Percentiles rank a stretch among this genome's conserved stretches.
These are phyloP conservation scores for Cydonia oblonga DNA, from an alignment of 331 rosid genomes.

Conservation along the genomic window DNA sequence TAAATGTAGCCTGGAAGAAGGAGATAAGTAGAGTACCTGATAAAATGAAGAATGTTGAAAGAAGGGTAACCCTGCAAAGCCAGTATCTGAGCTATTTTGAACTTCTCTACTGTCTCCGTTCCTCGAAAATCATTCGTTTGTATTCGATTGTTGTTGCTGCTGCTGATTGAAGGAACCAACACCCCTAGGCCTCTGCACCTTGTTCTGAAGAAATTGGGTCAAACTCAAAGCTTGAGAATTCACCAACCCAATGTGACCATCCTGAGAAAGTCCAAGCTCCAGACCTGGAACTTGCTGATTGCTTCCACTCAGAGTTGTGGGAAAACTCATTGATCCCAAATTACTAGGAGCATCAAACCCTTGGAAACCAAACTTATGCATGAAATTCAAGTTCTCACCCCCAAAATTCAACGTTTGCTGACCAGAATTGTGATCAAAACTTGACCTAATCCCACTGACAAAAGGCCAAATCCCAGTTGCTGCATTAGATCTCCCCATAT, in stretches of 20 bases:
- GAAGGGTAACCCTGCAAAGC: neutral
- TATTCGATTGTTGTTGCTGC: neutral
- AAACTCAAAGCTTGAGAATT: slow-evolving; percentile 20
- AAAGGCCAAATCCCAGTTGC: slow-evolving; percentile 30
- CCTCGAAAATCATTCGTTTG: slow-evolving; percentile 22
- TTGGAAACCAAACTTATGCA: slow-evolving; percentile 32
- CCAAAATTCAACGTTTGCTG: slow-evolving; percentile 12
- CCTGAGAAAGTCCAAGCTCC: slow-evolving; percentile 45
- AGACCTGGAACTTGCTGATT: slow-evolving; percentile 38
- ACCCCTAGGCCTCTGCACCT: slow-evolving; percentile 21
- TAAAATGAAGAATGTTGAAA: neutral
- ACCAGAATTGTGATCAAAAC: slow-evolving; percentile 20
- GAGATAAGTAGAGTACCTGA: neutral
- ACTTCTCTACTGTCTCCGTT: slow-evolving; percentile 5
- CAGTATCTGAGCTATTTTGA: neutral
- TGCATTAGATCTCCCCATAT: slow-evolving; percentile 24
- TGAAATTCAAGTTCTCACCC: slow-evolving; percentile 17
- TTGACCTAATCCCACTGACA: slow-evolving; percentile 23
- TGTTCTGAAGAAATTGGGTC: slow-evolving; percentile 28
- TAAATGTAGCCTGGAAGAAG: too few relatives aligned
- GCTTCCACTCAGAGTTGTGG: slow-evolving; percentile 16
- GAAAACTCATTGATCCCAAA: slow-evolving; percentile 23
- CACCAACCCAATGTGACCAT: slow-evolving; percentile 34
- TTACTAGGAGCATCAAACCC: slow-evolving; percentile 30
- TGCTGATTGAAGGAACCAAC: slow-evolving; percentile 15